A percentile compares a stretch with the other conserved stretches of the same genome.
These are phyloP conservation scores for Alternaria ventricosa DNA, from an alignment of 2,329 filamentous ascomycete genomes.

Conservation along the genomic window DNA sequence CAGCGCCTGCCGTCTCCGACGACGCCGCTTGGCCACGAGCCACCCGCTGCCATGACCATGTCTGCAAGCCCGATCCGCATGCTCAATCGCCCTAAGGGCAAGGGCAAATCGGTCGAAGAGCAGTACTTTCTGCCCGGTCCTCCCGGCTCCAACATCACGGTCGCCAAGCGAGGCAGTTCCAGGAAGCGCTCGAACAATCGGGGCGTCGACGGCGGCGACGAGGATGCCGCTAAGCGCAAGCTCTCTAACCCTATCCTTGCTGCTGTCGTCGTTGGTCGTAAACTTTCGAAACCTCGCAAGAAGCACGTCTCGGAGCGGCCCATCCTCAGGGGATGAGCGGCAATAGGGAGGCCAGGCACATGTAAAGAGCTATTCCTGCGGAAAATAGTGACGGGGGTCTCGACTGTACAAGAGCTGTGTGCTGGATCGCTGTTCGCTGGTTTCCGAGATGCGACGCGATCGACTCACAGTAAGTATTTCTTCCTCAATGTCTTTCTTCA, in stretches of 20 bases:
- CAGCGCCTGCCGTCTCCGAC: not conserved
- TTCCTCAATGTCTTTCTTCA: not conserved
- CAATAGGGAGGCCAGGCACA: not conserved
- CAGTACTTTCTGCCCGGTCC: not conserved
- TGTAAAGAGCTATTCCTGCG: not conserved
- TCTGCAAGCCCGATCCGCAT: not conserved
- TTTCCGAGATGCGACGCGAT: not conserved
- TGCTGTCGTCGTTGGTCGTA: too few species aligned
- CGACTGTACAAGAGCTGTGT: not conserved
- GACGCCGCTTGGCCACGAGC: not conserved
- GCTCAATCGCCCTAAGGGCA: not conserved
- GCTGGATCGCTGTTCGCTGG: not conserved
- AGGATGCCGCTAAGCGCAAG: too few species aligned
- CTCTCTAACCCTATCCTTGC: too few species aligned
- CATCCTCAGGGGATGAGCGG: not conserved
- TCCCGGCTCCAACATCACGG: conserved; percentile 8
- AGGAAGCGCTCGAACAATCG: not conserved
- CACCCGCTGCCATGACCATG: not conserved
- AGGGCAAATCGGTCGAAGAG: not conserved
- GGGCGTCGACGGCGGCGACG: too few species aligned
- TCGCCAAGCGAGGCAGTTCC: not conserved
- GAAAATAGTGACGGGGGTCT: not conserved
- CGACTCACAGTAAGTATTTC: not conserved
- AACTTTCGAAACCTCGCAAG: too few species aligned
- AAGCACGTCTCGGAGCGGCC: not conserved